A percentile compares a stretch with the other conserved stretches of the same genome.
These are phyloP conservation scores for Meyerozyma athensensis DNA, from an alignment of 1,139 yeast species.

Conservation along the genomic window DNA sequence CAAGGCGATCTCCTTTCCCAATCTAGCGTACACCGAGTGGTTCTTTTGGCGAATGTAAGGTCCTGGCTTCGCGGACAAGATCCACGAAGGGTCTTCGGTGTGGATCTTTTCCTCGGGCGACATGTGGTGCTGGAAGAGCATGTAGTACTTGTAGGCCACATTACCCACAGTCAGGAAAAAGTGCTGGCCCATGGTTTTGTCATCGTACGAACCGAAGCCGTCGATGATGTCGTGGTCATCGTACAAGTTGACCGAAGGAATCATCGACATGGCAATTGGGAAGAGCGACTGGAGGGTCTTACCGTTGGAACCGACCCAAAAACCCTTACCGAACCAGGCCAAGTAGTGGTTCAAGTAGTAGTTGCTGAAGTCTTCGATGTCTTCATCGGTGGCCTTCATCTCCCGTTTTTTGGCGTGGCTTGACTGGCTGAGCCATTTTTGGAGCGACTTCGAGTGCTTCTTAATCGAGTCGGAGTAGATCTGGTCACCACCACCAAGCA, in stretches of 20 bases:
- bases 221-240: slow-evolving; percentile 95
- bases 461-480: slow-evolving; percentile 83
- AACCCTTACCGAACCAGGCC: slow-evolving; percentile 87
- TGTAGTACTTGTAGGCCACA: slow-evolving; percentile 77
- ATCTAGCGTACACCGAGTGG: slow-evolving; percentile 63
- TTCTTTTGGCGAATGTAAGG: slow-evolving; percentile 62
- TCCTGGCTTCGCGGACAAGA: slow-evolving; percentile 48
- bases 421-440: slow-evolving; percentile 58
- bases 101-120: slow-evolving; percentile 39
- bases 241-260: slow-evolving; percentile 78
- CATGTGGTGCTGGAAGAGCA: slow-evolving; percentile 87
- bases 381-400: slow-evolving; percentile 40
- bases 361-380: slow-evolving; percentile 50
- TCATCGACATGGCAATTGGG: slow-evolving; percentile 73
- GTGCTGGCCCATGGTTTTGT: slow-evolving; percentile 65
- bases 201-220: slow-evolving; percentile 87
- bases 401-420: slow-evolving; percentile 42
- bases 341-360: slow-evolving; percentile 72
- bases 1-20: slow-evolving; percentile 70
- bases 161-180: slow-evolving; percentile 70
- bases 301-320: slow-evolving; percentile 68
- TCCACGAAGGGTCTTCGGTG: slow-evolving; percentile 53
- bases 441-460: slow-evolving; percentile 47
- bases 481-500: slow-evolving; percentile 98
- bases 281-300: slow-evolving; percentile 60